phyloP scores from a whole-genome alignment of 1,284 basidiomycete species.

The Leccinum angustisporum region DNA sequence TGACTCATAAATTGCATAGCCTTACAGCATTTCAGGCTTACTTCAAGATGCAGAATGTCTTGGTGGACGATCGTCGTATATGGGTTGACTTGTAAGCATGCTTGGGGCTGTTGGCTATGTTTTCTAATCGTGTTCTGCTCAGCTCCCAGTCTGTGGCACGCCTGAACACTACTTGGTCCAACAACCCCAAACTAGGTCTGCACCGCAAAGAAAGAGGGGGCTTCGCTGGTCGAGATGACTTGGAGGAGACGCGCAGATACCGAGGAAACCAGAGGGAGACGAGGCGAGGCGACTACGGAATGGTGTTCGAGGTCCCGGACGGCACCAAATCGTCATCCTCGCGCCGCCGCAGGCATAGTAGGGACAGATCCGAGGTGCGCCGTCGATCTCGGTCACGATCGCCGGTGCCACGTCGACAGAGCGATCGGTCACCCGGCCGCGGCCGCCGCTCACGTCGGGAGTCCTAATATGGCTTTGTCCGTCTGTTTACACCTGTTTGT shows the following conservation, averaged over 20 bases:
- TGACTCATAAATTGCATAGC: neutral
- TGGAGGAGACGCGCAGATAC: conserved; percentile 69
- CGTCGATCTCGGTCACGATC: conserved; percentile 28
- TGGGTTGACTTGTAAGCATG: conserved; percentile 89
- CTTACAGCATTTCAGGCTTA: conserved; percentile 65
- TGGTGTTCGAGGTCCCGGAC: conserved; percentile 71
- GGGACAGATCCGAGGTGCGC: conserved; percentile 24
- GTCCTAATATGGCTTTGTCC: conserved; percentile 5
- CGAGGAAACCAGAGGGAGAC: conserved; percentile 42
- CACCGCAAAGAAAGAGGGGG: conserved; percentile 41
- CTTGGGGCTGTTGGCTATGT: neutral
- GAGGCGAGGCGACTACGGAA: conserved; percentile 50
- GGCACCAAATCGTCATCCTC: conserved; percentile 7
- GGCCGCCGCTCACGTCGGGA: conserved; percentile 1
- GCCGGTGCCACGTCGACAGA: conserved; percentile 17
- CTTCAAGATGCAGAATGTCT: conserved; percentile 99
- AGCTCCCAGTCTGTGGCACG: conserved; percentile 90
- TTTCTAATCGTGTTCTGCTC: conserved; percentile 22
- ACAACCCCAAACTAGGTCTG: conserved; percentile 60
- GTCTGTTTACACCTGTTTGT: conserved; percentile 26
- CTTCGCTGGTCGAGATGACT: conserved; percentile 69
- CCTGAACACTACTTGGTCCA: conserved; percentile 72
- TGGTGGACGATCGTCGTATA: conserved; percentile 98
- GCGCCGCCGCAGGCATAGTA: conserved; percentile 21
- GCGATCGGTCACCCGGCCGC: conserved; percentile 16